These are phyloP conservation scores for Isabelozyma rhagii DNA, from an alignment of 805 yeast species.

Conservation along the genomic window DNA sequence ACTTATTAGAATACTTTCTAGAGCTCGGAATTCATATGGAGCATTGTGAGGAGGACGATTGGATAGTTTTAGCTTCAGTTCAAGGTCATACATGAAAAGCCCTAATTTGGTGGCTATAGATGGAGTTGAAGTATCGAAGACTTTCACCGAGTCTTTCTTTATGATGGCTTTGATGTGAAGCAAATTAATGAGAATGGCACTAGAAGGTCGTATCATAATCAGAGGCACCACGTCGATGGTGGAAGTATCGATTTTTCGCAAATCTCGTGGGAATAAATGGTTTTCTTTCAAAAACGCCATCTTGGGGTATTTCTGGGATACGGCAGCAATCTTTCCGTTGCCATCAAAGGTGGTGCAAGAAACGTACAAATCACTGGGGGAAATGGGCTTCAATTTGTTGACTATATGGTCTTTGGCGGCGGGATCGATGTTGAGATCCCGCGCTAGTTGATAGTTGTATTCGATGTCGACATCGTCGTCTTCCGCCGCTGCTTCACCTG, in stretches of 20 bases:
- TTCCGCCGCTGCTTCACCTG: neutral
- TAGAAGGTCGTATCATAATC: constrained; percentile 70
- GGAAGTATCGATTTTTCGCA: constrained; percentile 76
- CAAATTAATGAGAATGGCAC: constrained; percentile 76
- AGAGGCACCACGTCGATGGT: constrained; percentile 83
- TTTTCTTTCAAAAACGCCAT: constrained; percentile 67
- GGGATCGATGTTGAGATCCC: neutral
- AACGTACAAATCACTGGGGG: constrained; percentile 51
- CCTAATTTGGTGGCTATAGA: constrained; percentile 71
- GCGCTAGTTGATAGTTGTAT: neutral
- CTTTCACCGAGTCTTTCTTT: constrained; percentile 72
- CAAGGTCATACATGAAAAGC: constrained; percentile 80
- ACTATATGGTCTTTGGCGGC: constrained; percentile 3
- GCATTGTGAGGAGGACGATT: constrained; percentile 13
- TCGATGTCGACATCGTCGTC: neutral
- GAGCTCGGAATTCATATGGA: constrained; percentile 72
- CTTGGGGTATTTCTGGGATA: constrained; percentile 71
- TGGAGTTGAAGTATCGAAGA: constrained; percentile 74
- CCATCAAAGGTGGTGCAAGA: constrained; percentile 80
- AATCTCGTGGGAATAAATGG: constrained; percentile 78
- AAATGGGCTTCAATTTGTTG: constrained; percentile 35
- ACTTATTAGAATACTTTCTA: constrained; percentile 78
- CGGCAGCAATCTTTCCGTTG: constrained; percentile 64
- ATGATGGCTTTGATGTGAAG: constrained; percentile 87
- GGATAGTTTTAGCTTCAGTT: constrained; percentile 56